phyloP scores from a whole-genome alignment of 148 eudicot genomes.

The Linanthus parryae region DNA sequence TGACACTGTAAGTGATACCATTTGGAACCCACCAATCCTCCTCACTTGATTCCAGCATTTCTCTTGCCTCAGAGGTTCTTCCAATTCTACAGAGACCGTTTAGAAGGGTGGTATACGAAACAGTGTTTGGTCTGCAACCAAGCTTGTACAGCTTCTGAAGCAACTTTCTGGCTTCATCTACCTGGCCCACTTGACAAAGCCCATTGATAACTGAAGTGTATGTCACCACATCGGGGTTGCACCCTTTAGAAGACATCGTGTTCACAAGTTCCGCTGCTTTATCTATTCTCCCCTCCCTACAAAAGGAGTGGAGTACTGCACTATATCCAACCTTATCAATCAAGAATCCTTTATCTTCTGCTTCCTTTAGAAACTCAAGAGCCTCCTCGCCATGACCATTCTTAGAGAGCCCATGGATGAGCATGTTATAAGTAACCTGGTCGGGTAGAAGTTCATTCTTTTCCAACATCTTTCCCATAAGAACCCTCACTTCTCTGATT shows the following conservation, averaged over 20 bases:
- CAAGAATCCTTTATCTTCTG: conserved; percentile 27
- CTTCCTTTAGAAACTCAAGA: conserved; percentile 25
- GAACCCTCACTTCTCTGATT: conserved; percentile 25
- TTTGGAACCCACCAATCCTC: conserved; percentile 38
- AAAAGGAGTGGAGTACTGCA: conserved; percentile 29
- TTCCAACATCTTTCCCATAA: conserved; percentile 29
- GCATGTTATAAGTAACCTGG: conserved; percentile 31
- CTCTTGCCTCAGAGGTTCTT: conserved; percentile 28
- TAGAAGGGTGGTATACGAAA: conserved; percentile 26
- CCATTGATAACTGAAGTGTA: conserved; percentile 27
- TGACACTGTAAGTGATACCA: conserved; percentile 31
- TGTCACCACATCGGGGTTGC: conserved; percentile 33
- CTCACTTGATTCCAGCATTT: conserved; percentile 28
- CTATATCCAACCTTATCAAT: conserved; percentile 29
- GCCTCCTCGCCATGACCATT: conserved; percentile 34
- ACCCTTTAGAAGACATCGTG: conserved; percentile 28
- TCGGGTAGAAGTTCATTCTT: conserved; percentile 20
- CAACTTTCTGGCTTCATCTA: conserved; percentile 33
- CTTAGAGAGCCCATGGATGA: conserved; percentile 32
- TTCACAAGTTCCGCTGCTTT: conserved; percentile 24
- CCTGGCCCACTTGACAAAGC: conserved; percentile 21
- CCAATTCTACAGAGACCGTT: conserved; percentile 33
- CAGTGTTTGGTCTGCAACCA: conserved; percentile 32
- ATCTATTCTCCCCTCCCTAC: conserved; percentile 25
- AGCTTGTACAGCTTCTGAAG: conserved; percentile 23